These are phyloP conservation scores for Rhodotorula sp. DNA, from an alignment of 1,284 basidiomycete species.

Conservation along the genomic window DNA sequence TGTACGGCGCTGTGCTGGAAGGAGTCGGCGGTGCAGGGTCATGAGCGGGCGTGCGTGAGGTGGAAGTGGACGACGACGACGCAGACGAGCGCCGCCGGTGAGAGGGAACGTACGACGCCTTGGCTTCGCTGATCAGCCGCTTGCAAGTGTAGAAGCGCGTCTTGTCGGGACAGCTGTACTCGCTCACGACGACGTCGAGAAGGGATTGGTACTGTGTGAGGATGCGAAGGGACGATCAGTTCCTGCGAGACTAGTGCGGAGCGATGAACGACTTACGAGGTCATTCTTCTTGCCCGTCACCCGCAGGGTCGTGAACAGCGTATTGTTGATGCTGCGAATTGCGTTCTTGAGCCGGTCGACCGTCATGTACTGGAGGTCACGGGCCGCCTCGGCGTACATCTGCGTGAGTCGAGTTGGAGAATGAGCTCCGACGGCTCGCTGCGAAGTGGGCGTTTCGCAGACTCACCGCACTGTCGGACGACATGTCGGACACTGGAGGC, in stretches of 20 bases:
- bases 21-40: too few relatives aligned
- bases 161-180: slow-evolving; percentile 4
- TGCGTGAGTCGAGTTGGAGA: neutral
- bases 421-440: too few relatives aligned
- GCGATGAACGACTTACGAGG: slow-evolving; percentile 69
- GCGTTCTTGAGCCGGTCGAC: slow-evolving; percentile 77
- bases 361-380: slow-evolving; percentile 54
- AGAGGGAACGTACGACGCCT: neutral
- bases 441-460: too few relatives aligned
- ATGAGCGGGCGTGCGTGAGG: neutral
- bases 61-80: neutral
- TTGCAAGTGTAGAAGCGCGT: neutral
- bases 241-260: slow-evolving; percentile 56
- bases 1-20: neutral
- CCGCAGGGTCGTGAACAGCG: slow-evolving; percentile 58
- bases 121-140: slow-evolving; percentile 1
- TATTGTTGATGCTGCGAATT: slow-evolving; percentile 66
- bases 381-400: neutral
- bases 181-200: neutral
- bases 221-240: slow-evolving; percentile 18
- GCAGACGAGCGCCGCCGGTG: neutral
- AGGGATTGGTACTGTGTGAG: neutral
- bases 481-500: neutral
- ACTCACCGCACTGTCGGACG: neutral
- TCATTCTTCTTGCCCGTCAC: slow-evolving; percentile 81